Base-by-base conservation (phyloP, 2,329 filamentous ascomycete genomes). In the Pseudogymnoascus sp. region DNA sequence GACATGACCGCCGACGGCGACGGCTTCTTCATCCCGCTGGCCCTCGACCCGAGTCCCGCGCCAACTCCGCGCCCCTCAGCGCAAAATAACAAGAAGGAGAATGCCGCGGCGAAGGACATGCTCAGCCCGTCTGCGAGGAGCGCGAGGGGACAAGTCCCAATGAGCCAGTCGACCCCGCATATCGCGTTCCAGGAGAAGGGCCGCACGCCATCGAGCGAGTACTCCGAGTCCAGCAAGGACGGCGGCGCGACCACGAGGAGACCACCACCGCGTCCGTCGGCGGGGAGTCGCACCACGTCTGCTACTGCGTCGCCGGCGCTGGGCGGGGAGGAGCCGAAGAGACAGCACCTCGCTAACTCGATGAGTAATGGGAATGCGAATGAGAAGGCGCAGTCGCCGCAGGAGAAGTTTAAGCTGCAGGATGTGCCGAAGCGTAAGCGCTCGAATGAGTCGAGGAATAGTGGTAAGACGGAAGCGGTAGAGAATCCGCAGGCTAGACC, bases 151-250 rank as follows among this genome's bases (percentile, higher is more conserved):
- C 50, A 33, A 10, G n/a, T 40, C 4, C 38, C 38, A 40, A 40
- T 18, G n/a, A 40, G 38, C 38, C 38, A 77, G 64, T 83, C 86
- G 1, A 92, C 90, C 14, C 91, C 92, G n/a, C 92, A 96, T 71
- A 96, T 96, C 69, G 89, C 91, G 21, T 95, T 92, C 73, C 91
- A 96, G 73, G 91, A 96, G 70, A 94, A 92, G 75, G 84, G 85
- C 1, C 84, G 89, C 50, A 81, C 85, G 65, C 76, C 81, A 4
- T 86, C 86, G 0, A 84, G 85, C 2, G 84, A 87, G 10, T 76
- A 84, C 23, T 79, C 84, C 31, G 82, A 81, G 38, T 77, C 80
- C 1, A 40, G 38, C 38, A 40, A 18, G 38, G 38, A 40, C 7
- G 78, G 82, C 56, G 76, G 79, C 23, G 86, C 79, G 70, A 75